Evolutionary conservation across 495 filamentous ascomycete genomes (phyloP).

Genomic region (Aspergillus cristatus): DNA sequence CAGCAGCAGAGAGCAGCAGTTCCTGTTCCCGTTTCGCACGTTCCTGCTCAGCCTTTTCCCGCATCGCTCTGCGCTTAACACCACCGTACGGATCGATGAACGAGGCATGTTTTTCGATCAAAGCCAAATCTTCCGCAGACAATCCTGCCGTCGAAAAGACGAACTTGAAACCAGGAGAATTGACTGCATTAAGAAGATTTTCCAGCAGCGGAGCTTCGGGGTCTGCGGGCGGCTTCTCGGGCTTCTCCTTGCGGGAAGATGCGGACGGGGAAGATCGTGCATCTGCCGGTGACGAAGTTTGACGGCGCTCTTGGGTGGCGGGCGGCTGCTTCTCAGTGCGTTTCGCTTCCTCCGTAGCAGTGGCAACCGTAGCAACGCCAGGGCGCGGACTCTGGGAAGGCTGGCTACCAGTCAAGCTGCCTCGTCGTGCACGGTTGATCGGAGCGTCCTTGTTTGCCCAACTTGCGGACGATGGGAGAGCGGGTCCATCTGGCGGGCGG

Average conservation of each 20-base stretch:
- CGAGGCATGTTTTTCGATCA: constrained; percentile 58
- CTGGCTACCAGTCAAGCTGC: constrained; percentile 69
- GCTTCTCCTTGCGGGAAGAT: constrained; percentile 6
- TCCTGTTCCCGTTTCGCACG: constrained; percentile 54
- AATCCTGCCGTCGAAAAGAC: constrained; percentile 45
- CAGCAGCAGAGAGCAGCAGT: constrained; percentile 37
- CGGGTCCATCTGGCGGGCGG: constrained; percentile 59
- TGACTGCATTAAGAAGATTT: constrained; percentile 43
- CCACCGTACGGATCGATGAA: constrained; percentile 75
- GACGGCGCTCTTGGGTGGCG: constrained; percentile 16
- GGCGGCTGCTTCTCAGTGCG: constrained; percentile 26
- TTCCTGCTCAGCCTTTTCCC: constrained; percentile 56
- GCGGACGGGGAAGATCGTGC: constrained; percentile 15
- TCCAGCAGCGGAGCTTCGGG: constrained; percentile 32
- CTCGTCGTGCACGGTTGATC: constrained; percentile 54
- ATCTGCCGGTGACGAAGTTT: constrained; percentile 15
- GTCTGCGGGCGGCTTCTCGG: constrained; percentile 13
- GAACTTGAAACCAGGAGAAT: constrained; percentile 51
- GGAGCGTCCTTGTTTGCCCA: constrained; percentile 79
- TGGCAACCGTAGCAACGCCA: constrained; percentile 48
- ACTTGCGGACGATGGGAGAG: constrained; percentile 82
- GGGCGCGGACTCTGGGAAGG: constrained; percentile 74
- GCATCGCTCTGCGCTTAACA: constrained; percentile 61
- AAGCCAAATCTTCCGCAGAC: constrained; percentile 42
- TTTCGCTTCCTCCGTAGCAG: constrained; percentile 31